These are phyloP conservation scores for Picea glauca DNA, from an alignment of 75 land plant species.

Conservation along the genomic window DNA sequence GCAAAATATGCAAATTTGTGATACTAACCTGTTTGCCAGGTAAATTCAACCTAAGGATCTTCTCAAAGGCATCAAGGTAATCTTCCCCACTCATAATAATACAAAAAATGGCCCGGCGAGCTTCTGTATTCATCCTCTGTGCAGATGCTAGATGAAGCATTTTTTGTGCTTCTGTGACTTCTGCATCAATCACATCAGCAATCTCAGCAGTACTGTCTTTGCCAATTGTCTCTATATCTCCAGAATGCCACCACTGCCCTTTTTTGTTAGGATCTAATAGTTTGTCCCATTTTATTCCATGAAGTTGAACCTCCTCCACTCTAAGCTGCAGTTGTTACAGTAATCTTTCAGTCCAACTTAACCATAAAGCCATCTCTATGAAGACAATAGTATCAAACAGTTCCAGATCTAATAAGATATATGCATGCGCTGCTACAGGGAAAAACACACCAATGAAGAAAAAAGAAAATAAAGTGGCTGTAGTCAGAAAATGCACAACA, in stretches of 20 bases:
- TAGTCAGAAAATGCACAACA: neutral
- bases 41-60: slow-evolving; percentile 81
- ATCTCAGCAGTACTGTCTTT: slow-evolving; percentile 36
- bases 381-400: neutral
- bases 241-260: slow-evolving; percentile 98
- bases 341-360: neutral
- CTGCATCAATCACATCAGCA: slow-evolving; percentile 55
- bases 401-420: neutral
- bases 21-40: slow-evolving; percentile 82
- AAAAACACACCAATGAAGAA: neutral
- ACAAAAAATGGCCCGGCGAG: slow-evolving; percentile 81
- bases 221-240: slow-evolving; percentile 17
- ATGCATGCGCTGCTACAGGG: neutral
- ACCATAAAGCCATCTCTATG: neutral
- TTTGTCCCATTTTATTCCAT: slow-evolving; percentile 80
- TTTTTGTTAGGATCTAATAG: slow-evolving; percentile 91
- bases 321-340: slow-evolving; percentile 50
- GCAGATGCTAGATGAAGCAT: slow-evolving; percentile 87
- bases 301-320: slow-evolving; percentile 70
- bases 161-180: slow-evolving; percentile 76
- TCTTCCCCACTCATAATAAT: slow-evolving; percentile 96
- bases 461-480: neutral
- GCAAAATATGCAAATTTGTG: neutral
- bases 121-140: slow-evolving; percentile 97
- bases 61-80: slow-evolving; percentile 93